phyloP scores from a whole-genome alignment of 345 rosid species.

The Eucalyptus guilfoylei region DNA sequence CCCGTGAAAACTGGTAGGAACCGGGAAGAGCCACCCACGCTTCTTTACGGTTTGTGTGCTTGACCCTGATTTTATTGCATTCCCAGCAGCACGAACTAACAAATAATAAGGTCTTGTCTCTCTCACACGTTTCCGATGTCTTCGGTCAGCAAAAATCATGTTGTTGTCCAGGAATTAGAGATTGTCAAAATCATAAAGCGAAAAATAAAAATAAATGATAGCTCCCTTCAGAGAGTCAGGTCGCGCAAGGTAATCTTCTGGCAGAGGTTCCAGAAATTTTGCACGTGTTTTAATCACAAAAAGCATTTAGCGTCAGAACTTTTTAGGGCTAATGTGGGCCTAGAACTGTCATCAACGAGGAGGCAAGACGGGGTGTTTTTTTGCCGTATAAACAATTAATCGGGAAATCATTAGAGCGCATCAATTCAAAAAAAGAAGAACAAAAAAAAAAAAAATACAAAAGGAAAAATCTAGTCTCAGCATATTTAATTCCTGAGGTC shows the following conservation, averaged over 20 bases:
- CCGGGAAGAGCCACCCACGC: not conserved
- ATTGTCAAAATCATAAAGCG: not conserved
- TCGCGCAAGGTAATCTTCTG: not conserved
- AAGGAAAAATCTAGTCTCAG: not conserved
- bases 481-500: no score
- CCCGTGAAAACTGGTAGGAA: not conserved
- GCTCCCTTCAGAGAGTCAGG: not conserved
- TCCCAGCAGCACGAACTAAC: not conserved
- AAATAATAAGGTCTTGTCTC: not conserved
- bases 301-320: not conserved
- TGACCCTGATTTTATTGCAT: not conserved
- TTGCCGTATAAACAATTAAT: not conserved
- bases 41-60: not conserved
- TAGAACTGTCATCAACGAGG: not conserved
- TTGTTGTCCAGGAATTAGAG: not conserved
- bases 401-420: not conserved
- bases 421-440: not conserved
- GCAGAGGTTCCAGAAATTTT: not conserved
- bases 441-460: no score
- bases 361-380: not conserved
- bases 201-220: not conserved
- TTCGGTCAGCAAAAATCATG: not conserved
- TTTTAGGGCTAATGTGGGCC: not conserved
- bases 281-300: not conserved
- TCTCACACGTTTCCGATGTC: not conserved